Evolutionary conservation across 1,284 basidiomycete species (phyloP).

Genomic region (Leccinum subspadiceum): DNA sequence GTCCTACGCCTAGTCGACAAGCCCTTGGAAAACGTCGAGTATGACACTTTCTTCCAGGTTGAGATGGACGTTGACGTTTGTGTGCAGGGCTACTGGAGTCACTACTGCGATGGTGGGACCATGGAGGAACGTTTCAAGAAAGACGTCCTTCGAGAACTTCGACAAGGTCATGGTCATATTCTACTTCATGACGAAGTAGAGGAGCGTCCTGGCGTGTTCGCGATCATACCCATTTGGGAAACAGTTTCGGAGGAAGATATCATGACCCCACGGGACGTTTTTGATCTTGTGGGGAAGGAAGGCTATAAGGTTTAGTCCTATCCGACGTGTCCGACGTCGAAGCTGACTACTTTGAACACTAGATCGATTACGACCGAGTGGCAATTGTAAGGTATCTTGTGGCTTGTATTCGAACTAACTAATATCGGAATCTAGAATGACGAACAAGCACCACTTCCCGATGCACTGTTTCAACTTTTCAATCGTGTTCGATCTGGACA

Average conservation of each 20-base stretch:
- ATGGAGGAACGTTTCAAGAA: conserved; percentile 92
- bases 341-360: conserved; percentile 12
- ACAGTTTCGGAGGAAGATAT: conserved; percentile 83
- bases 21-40: conserved; percentile 93
- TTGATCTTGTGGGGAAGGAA: conserved; percentile 69
- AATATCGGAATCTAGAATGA: conserved; percentile 67
- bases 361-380: conserved; percentile 87
- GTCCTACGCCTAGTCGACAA: conserved; percentile 89
- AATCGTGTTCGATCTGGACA: conserved; percentile 70
- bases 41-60: conserved; percentile 30
- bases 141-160: conserved; percentile 85
- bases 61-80: not conserved
- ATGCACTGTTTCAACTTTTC: conserved; percentile 76
- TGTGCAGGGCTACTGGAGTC: conserved; percentile 83
- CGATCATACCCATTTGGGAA: conserved; percentile 89
- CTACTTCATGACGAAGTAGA: conserved; percentile 96
- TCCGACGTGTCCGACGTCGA: not conserved
- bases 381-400: conserved; percentile 63
- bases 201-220: conserved; percentile 87
- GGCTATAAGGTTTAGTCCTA: conserved; percentile 59
- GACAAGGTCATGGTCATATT: conserved; percentile 74
- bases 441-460: conserved; percentile 92
- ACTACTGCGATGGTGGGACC: conserved; percentile 85
- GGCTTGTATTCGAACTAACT: not conserved
- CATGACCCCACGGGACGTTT: conserved; percentile 90